phyloP scores from a whole-genome alignment of 371 early-diverging fungal species.

The Lichtheimia corymbifera region DNA sequence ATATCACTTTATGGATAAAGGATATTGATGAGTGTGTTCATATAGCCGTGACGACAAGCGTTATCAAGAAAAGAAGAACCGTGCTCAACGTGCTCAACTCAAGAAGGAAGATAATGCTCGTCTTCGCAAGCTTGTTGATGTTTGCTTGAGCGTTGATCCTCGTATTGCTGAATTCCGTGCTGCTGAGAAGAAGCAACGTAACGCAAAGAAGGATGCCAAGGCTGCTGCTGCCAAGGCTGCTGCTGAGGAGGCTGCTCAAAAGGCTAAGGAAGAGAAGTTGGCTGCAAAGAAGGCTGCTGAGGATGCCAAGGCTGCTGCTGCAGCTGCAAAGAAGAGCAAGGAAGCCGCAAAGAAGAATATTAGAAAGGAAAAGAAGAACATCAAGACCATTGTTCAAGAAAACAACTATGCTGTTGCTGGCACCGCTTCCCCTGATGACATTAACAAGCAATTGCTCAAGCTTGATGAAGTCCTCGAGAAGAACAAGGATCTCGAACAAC shows the following conservation, averaged over 20 bases:
- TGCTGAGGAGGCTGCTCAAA: conserved; percentile 62
- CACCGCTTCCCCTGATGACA: conserved; percentile 56
- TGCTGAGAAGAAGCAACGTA: conserved; percentile 85
- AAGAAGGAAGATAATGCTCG: conserved; percentile 98
- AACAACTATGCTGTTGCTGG: conserved; percentile 77
- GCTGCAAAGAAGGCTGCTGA: conserved; percentile 60
- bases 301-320: conserved; percentile 64
- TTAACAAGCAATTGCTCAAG: conserved; percentile 64
- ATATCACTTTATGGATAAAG: neutral
- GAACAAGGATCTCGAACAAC: conserved; percentile 60
- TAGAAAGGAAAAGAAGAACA: conserved; percentile 90
- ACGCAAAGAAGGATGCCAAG: conserved; percentile 88
- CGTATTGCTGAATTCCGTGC: conserved; percentile 90
- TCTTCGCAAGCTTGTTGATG: conserved; percentile 83
- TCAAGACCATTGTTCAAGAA: conserved; percentile 78
- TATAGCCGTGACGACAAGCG: conserved; percentile 91
- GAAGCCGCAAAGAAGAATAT: conserved; percentile 77
- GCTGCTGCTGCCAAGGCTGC: conserved; percentile 75
- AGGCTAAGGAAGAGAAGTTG: conserved; percentile 50
- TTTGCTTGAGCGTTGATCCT: conserved; percentile 84
- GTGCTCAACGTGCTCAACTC: conserved; percentile 84
- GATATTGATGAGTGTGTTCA: neutral
- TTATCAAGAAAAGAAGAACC: conserved; percentile 93
- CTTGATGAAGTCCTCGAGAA: conserved; percentile 74
- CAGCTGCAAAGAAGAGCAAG: conserved; percentile 71